phyloP scores from a whole-genome alignment of 2,329 filamentous ascomycete species.

The Pseudocercospora macadamiae region DNA sequence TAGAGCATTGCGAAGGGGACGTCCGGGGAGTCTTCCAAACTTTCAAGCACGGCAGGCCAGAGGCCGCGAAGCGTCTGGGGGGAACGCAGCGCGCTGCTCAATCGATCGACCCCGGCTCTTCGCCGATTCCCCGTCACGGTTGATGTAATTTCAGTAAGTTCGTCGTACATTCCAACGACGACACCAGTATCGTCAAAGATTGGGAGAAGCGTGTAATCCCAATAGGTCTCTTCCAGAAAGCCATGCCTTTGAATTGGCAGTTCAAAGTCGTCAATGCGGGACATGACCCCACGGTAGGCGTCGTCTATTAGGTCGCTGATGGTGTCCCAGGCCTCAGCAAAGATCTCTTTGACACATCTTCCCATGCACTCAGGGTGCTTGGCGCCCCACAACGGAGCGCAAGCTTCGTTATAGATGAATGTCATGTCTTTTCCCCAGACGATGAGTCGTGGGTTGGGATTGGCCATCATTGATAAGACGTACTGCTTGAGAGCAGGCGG shows the following conservation, averaged over 20 bases:
- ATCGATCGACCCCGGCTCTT: constrained; percentile 20
- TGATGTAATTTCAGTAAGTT: constrained; percentile 33
- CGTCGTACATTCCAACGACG: constrained; percentile 28
- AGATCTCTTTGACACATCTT: constrained; percentile 20
- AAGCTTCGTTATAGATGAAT: constrained; percentile 37
- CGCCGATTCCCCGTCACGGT: constrained; percentile 29
- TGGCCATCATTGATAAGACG: constrained; percentile 34
- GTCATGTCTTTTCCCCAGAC: constrained; percentile 40
- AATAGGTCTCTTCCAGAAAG: constrained; percentile 37
- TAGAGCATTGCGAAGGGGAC: constrained; percentile 34
- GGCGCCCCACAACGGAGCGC: constrained; percentile 29
- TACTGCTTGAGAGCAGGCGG: constrained; percentile 27
- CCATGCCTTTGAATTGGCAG: constrained; percentile 32
- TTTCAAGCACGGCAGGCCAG: constrained; percentile 30
- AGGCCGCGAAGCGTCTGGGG: constrained; percentile 27
- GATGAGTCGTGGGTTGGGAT: constrained; percentile 36
- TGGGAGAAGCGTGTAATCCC: constrained; percentile 34
- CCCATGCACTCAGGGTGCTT: constrained; percentile 33
- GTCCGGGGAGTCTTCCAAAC: constrained; percentile 29
- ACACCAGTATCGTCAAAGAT: constrained; percentile 29
- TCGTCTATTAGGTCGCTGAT: constrained; percentile 27
- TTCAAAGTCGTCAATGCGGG: constrained; percentile 24
- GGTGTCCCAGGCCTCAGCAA: constrained; percentile 29
- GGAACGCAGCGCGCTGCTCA: constrained; percentile 23
- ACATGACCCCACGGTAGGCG: constrained; percentile 28